Evolutionary conservation across 202 grass and related monocot species (phyloP).

Genomic region (Saccharum hybrid): DNA sequence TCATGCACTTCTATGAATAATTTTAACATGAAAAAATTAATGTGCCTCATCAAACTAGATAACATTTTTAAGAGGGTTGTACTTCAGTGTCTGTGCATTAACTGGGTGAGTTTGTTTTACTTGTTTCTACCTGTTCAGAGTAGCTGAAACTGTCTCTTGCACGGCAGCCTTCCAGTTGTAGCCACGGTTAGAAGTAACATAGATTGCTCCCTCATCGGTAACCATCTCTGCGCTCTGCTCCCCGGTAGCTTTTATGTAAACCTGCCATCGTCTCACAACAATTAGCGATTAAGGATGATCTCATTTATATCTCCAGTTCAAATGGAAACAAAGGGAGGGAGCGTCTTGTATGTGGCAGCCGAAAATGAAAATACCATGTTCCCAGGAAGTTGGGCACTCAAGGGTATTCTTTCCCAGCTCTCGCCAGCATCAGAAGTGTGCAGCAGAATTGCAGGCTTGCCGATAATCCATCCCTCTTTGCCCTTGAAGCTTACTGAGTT

Average conservation of each 20-base stretch:
- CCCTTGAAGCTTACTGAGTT: slow-evolving; percentile 95
- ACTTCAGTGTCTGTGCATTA: neutral
- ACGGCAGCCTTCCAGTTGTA: slow-evolving; percentile 99
- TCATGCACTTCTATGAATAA: neutral
- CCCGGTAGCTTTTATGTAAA: slow-evolving; percentile 93
- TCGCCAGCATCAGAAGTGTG: slow-evolving; percentile 84
- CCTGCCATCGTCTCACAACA: slow-evolving; percentile 43
- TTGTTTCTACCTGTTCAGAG: slow-evolving; percentile 74
- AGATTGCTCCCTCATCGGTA: slow-evolving; percentile 91
- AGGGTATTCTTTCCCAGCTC: slow-evolving; percentile 96
- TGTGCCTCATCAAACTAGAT: neutral
- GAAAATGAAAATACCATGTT: slow-evolving; percentile 55
- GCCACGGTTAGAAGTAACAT: slow-evolving; percentile 92
- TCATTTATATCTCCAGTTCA: neutral
- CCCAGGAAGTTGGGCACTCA: slow-evolving; percentile 90
- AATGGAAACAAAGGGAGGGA: neutral
- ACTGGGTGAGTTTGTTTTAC: neutral
- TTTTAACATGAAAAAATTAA: neutral
- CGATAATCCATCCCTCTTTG: slow-evolving; percentile 97
- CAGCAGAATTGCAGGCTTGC: slow-evolving; percentile 89
- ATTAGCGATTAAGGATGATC: neutral
- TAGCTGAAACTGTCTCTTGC: slow-evolving; percentile 94
- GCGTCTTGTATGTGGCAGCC: neutral
- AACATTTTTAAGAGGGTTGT: neutral
- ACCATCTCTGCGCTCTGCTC: slow-evolving; percentile 98